Conservation (phyloP, 2,329 filamentous ascomycete genomes). For the Fusarium cicatricum region DNA sequence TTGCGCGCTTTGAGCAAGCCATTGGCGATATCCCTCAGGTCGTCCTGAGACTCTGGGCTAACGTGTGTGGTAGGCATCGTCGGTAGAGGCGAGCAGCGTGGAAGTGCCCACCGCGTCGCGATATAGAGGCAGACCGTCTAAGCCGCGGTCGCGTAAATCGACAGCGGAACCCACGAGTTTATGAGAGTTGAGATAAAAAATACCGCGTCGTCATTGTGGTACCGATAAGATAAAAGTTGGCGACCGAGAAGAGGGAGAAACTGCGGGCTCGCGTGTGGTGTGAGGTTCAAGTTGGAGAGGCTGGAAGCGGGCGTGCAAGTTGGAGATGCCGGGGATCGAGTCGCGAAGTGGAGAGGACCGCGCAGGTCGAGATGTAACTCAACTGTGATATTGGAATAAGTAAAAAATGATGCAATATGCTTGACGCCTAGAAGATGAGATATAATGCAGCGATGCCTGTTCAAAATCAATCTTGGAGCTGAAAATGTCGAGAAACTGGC, state of each 20-base stretch:
- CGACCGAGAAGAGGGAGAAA: conserved; percentile 1
- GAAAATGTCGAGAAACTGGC: background rate
- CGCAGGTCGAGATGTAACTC: conserved; percentile 1
- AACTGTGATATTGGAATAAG: background rate
- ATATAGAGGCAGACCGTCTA: conserved; percentile 19
- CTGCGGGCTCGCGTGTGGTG: conserved; percentile 18
- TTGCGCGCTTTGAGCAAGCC: conserved; percentile 70
- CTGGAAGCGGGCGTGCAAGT: conserved; percentile 23
- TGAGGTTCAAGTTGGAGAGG: conserved; percentile 32
- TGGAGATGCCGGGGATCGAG: conserved; percentile 23
- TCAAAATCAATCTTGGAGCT: background rate
- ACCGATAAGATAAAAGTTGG: background rate
- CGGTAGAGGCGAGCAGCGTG: conserved; percentile 14
- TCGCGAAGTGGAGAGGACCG: conserved; percentile 28
- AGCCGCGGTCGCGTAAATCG: conserved; percentile 32
- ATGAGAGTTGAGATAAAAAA: conserved; percentile 6
- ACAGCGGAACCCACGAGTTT: conserved; percentile 22
- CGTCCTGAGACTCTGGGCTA: conserved; percentile 57
- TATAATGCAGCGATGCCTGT: background rate
- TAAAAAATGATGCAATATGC: background rate
- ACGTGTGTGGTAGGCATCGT: conserved; percentile 69
- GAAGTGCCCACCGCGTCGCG: conserved; percentile 41
- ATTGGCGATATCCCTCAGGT: conserved; percentile 72
- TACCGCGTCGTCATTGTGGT: conserved; percentile 33
- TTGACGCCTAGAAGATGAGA: background rate